phyloP scores from a whole-genome alignment of 2,329 filamentous ascomycete genomes.

The Diplodia sapinea region DNA sequence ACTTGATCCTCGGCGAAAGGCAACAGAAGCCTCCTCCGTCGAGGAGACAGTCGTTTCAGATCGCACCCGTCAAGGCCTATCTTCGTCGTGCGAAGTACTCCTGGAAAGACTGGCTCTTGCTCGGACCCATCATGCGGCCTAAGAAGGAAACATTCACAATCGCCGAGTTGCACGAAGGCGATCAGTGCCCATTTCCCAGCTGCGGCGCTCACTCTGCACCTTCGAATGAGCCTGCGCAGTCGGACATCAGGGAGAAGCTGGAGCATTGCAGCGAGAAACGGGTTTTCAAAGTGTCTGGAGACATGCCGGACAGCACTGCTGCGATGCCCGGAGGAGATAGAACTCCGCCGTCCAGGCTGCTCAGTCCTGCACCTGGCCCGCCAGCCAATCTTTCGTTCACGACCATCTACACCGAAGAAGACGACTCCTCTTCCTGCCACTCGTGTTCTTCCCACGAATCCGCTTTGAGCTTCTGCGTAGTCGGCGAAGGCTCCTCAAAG shows the following conservation, averaged over 20 bases:
- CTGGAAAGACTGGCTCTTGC: constrained; percentile 13
- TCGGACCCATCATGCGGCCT: neutral
- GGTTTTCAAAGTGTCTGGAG: neutral
- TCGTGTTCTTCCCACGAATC: constrained; percentile 6
- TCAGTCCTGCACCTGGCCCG: neutral
- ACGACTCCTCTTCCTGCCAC: constrained; percentile 8
- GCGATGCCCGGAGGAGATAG: neutral
- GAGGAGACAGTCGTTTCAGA: constrained; percentile 7
- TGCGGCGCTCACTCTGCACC: neutral
- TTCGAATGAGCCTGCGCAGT: neutral
- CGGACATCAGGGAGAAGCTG: neutral
- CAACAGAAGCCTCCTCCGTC: neutral
- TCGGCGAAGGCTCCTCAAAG: neutral
- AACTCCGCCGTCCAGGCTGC: neutral
- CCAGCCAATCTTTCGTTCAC: constrained; percentile 5
- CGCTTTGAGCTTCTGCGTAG: neutral
- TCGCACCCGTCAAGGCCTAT: constrained; percentile 1
- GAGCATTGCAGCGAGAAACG: neutral
- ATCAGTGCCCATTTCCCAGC: neutral
- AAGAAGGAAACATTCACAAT: neutral
- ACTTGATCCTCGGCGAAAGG: neutral
- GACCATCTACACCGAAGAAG: constrained; percentile 7
- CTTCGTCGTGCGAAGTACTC: constrained; percentile 11
- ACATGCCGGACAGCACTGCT: neutral
- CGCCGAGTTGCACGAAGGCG: constrained; percentile 3